These are phyloP conservation scores for Xylariaceae sp. DNA, from an alignment of 2,329 filamentous ascomycete genomes.

Conservation along the genomic window DNA sequence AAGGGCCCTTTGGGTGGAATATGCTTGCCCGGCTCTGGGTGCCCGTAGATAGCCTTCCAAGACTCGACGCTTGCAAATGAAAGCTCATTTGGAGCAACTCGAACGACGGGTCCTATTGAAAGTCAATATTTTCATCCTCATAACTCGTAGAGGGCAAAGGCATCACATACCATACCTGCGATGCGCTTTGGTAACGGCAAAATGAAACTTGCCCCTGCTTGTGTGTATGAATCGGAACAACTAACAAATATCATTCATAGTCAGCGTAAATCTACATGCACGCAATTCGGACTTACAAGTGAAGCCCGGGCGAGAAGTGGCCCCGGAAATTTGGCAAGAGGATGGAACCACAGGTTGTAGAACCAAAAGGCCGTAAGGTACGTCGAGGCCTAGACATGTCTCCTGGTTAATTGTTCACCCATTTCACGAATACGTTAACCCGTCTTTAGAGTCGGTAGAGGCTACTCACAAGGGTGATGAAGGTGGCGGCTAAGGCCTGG, in stretches of 20 bases:
- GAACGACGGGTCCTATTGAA: conserved; percentile 12
- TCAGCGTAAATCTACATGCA: not conserved
- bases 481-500: not conserved
- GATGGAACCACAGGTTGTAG: conserved; percentile 12
- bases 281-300: conserved; percentile 3
- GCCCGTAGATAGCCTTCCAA: conserved; percentile 20
- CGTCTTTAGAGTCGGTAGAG: not conserved
- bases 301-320: conserved; percentile 10
- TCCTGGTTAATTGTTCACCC: too few species aligned
- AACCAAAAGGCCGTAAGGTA: not conserved
- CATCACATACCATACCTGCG: not conserved
- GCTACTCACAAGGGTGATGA: not conserved
- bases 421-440: too few species aligned
- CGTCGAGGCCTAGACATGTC: not conserved
- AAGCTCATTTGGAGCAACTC: conserved; percentile 19
- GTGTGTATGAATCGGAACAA: conserved; percentile 2
- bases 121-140: not conserved
- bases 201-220: not conserved
- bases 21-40: not conserved
- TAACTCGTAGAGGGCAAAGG: not conserved
- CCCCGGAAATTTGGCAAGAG: conserved; percentile 9
- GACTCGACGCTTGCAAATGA: conserved; percentile 14
- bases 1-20: conserved; percentile 5
- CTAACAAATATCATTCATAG: not conserved
- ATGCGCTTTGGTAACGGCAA: not conserved